phyloP scores from a whole-genome alignment of 1,139 yeast species.

The Candida buenavistaensis region DNA sequence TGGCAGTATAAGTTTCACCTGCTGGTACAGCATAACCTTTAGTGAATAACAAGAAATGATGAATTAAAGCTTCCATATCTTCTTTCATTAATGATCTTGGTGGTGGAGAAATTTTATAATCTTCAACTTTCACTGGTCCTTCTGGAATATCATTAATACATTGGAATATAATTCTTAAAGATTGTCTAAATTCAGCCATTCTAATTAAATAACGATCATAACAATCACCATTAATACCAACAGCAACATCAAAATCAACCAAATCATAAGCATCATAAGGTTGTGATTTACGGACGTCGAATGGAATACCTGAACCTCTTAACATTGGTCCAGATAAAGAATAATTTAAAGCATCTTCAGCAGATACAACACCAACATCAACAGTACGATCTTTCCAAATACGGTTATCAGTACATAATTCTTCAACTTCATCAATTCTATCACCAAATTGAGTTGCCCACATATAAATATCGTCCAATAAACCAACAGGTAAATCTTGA shows the following conservation, averaged over 20 bases:
- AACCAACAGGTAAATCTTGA: slow-evolving; percentile 83
- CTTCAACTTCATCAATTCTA: slow-evolving; percentile 88
- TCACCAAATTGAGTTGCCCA: slow-evolving; percentile 97
- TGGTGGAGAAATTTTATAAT: slow-evolving; percentile 82
- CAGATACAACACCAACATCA: slow-evolving; percentile 77
- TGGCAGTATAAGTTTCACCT: slow-evolving; percentile 90
- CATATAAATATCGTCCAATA: slow-evolving; percentile 88
- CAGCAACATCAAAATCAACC: slow-evolving; percentile 86
- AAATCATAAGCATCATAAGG: slow-evolving; percentile 89
- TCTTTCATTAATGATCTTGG: slow-evolving; percentile 82
- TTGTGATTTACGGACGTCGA: slow-evolving; percentile 81
- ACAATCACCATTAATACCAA: slow-evolving; percentile 87
- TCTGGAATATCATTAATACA: slow-evolving; percentile 91
- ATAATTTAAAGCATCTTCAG: slow-evolving; percentile 85
- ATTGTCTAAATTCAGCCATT: slow-evolving; percentile 92
- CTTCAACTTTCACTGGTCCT: slow-evolving; percentile 91
- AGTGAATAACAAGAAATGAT: slow-evolving; percentile 83
- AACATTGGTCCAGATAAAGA: slow-evolving; percentile 86
- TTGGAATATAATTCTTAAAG: slow-evolving; percentile 84
- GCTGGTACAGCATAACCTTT: slow-evolving; percentile 89
- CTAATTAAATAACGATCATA: slow-evolving; percentile 85
- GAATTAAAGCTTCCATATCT: slow-evolving; percentile 91
- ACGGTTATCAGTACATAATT: slow-evolving; percentile 85
- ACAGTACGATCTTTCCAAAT: slow-evolving; percentile 90
- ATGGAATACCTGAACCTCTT: slow-evolving; percentile 88